These are phyloP conservation scores for Mucor racemosus DNA, from an alignment of 371 early-diverging fungal species.

Conservation along the genomic window DNA sequence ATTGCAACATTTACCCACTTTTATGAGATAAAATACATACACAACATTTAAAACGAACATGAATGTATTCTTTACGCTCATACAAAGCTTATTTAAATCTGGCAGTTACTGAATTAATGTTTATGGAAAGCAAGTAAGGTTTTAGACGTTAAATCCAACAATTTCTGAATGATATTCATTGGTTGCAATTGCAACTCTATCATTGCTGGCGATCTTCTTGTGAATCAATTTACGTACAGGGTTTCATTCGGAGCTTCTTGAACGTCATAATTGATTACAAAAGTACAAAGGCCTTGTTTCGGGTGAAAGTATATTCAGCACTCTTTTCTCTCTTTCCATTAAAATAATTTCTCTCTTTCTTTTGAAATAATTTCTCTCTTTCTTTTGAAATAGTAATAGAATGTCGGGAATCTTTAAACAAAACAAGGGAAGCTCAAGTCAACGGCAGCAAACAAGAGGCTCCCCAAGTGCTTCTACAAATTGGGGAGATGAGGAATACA, in stretches of 20 bases:
- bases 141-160: too few relatives aligned
- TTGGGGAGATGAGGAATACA: slow-evolving; percentile 55
- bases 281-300: not conserved
- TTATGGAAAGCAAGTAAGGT: too few relatives aligned
- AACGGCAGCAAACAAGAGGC: not conserved
- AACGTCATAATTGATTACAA: not conserved
- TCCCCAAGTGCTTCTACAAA: slow-evolving; percentile 5
- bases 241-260: slow-evolving; percentile 1
- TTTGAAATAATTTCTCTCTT: not conserved
- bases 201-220: not conserved
- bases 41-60: too few relatives aligned
- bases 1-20: too few relatives aligned
- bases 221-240: not conserved
- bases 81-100: too few relatives aligned
- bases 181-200: not conserved
- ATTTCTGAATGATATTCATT: not conserved
- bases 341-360: not conserved
- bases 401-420: not conserved
- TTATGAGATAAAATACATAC: too few relatives aligned
- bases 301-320: not conserved
- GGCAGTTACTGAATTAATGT: too few relatives aligned
- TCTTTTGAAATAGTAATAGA: too few relatives aligned
- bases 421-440: not conserved
- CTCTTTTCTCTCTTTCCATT: not conserved
- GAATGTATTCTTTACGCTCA: too few relatives aligned